Conservation (phyloP, 2,329 filamentous ascomycete genomes). For the Fusarium udum region DNA sequence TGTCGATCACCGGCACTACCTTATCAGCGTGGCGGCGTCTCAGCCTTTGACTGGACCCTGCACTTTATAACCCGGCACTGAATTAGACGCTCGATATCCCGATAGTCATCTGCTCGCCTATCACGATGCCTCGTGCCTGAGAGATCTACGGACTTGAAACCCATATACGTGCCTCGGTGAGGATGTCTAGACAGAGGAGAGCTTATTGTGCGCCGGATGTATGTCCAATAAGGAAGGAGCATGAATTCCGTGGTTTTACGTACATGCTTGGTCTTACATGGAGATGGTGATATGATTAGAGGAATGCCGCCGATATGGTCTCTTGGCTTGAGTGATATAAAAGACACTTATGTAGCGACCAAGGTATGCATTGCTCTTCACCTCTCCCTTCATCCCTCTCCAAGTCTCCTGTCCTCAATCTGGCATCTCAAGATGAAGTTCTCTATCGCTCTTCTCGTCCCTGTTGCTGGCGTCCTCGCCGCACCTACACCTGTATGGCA, state of each 20-base stretch:
- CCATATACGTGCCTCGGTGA: constrained; percentile 27
- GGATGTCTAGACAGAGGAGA: background rate
- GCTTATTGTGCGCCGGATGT: constrained; percentile 10
- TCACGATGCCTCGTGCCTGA: constrained; percentile 33
- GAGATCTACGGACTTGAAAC: constrained; percentile 19
- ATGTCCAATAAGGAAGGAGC: constrained; percentile 34
- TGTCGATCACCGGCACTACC: constrained; percentile 25
- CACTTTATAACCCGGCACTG: background rate
- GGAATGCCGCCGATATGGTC: background rate
- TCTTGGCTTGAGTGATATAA: constrained; percentile 22
- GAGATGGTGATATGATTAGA: background rate
- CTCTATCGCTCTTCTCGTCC: constrained; percentile 41
- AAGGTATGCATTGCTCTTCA: background rate
- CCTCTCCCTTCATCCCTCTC: background rate
- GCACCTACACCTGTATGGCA: constrained; percentile 44
- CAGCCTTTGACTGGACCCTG: constrained; percentile 30
- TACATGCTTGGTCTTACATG: constrained; percentile 2
- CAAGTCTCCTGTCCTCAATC: background rate
- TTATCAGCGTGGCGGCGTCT: constrained; percentile 27
- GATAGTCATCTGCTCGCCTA: constrained; percentile 17
- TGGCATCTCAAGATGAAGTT: constrained; percentile 46
- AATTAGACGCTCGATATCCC: constrained; percentile 6
- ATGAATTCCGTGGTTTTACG: background rate
- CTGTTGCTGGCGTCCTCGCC: constrained; percentile 43
- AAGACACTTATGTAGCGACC: constrained; percentile 7